Evolutionary conservation across 371 early-diverging fungal genomes (phyloP), one percentile per base, ranked within the genome.

Genomic region (Fennellomyces sp.): DNA sequence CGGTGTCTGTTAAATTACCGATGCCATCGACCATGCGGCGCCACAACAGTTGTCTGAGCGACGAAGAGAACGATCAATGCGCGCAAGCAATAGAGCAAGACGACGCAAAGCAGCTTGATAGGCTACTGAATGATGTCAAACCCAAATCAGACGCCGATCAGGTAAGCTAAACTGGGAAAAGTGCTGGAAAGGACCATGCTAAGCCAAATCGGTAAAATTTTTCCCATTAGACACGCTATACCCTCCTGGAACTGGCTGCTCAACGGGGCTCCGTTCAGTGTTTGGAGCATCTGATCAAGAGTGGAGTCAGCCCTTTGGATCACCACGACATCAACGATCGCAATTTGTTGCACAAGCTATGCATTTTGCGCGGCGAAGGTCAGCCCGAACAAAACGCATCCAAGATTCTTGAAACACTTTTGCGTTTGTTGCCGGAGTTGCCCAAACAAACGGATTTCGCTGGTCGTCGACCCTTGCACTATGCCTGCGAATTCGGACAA

Each of bases 391-490:
- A 39, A 26, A 11, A 12, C 5, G 50, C 68, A 3, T 41, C 64
- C 6, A 50, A 49, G 0, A 50, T 70, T 8, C 29, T 69, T 10
- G 19, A 53, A 31, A 45, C 61, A 13, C 35, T 76, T 0, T 39
- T 75, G 1, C 38, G 59, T 0, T 25, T 70, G 12, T 69, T 58
- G 17, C 68, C 75, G 11, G 58, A 42, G 1, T 19, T 73, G 15
- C 42, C 75, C 11, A 33, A 35, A 13, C 76, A 73, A 42, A 61
- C 59, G 5, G 91, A 91, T 61, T 84, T 85, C 57, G 72, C 81
- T 54, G 89, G 90, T 4, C 76, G 89, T 31, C 75, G 83, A 1
- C 87, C 92, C 0, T 61, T 90, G 35, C 92, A 91, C 52, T 90
- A 90, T 55, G 86, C 89, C 2, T 84, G 85, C 8, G 78, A 87